Evolutionary conservation across 371 early-diverging fungal genomes (phyloP).

Genomic region (Chytridiales sp.): DNA sequence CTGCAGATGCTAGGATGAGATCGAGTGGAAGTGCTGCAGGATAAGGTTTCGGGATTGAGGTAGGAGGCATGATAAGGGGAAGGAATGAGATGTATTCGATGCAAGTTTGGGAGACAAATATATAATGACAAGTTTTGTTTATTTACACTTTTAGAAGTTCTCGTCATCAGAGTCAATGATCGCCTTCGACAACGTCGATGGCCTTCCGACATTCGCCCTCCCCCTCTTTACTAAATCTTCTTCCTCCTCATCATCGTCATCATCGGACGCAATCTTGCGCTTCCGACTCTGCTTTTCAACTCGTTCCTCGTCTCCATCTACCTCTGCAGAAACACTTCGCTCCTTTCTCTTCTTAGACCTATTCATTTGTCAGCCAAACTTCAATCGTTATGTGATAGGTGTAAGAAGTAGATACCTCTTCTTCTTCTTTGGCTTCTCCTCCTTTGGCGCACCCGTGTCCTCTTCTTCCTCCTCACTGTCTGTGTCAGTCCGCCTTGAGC

Average conservation of each 20-base stretch:
- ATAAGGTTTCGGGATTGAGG: no score
- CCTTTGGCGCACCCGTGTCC: constrained; percentile 3
- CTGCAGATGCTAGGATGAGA: no score
- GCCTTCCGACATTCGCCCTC: constrained; percentile 6
- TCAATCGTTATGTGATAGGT: background rate
- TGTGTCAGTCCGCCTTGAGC: constrained; percentile 1
- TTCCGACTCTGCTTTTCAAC: constrained; percentile 2
- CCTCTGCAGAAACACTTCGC: constrained; percentile 2
- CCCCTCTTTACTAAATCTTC: background rate
- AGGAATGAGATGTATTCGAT: no score
- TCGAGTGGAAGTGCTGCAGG: no score
- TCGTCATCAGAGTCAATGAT: constrained; percentile 33
- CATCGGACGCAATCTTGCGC: background rate
- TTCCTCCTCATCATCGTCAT: constrained; percentile 14
- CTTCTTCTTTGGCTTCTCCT: constrained; percentile 8
- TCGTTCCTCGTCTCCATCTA: constrained; percentile 13
- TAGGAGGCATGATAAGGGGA: no score
- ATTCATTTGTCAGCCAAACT: background rate
- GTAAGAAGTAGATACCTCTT: constrained; percentile 2
- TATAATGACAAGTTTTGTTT: no score
- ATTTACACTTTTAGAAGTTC: background rate
- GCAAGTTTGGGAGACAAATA: no score
- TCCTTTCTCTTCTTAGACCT: constrained; percentile 13
- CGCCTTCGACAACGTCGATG: constrained; percentile 20
- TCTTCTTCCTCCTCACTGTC: constrained; percentile 15